Percentiles rank a stretch among this genome's conserved stretches.
Evolutionary conservation across 345 rosid genomes (phyloP).

Genomic region (Citrus australasica): DNA sequence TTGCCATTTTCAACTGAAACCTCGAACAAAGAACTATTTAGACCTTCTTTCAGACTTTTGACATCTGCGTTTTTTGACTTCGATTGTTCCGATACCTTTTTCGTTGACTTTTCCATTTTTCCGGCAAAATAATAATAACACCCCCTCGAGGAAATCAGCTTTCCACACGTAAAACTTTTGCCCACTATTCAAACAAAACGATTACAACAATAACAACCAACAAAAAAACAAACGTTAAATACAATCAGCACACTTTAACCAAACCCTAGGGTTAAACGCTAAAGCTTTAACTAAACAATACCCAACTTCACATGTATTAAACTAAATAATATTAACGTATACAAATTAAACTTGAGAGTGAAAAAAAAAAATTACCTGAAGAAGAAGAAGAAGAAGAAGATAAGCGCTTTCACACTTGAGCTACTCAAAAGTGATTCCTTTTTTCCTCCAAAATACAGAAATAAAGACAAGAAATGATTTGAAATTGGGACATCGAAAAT

Average conservation of each 20-base stretch:
- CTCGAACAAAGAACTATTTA: neutral
- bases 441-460: neutral
- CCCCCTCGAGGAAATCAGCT: slow-evolving; percentile 20
- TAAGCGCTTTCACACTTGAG: neutral
- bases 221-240: neutral
- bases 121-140: neutral
- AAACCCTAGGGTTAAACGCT: neutral
- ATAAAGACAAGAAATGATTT: neutral
- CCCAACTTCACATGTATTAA: neutral
- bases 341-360: neutral
- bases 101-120: slow-evolving; percentile 25
- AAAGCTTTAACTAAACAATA: neutral
- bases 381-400: slow-evolving; percentile 5
- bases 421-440: neutral
- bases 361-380: slow-evolving; percentile 6
- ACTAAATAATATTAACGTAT: neutral
- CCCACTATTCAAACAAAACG: neutral
- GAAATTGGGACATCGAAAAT: neutral
- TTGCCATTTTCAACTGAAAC: slow-evolving; percentile 8
- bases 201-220: neutral
- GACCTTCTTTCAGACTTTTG: slow-evolving; percentile 15
- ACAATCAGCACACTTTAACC: neutral
- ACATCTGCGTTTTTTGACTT: slow-evolving; percentile 18
- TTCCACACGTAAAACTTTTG: neutral
- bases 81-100: slow-evolving; percentile 14